Evolutionary conservation across 108 stramenopile species (phyloP), one percentile per base, ranked within the genome.

Genomic region (Cyclotella baltica): DNA sequence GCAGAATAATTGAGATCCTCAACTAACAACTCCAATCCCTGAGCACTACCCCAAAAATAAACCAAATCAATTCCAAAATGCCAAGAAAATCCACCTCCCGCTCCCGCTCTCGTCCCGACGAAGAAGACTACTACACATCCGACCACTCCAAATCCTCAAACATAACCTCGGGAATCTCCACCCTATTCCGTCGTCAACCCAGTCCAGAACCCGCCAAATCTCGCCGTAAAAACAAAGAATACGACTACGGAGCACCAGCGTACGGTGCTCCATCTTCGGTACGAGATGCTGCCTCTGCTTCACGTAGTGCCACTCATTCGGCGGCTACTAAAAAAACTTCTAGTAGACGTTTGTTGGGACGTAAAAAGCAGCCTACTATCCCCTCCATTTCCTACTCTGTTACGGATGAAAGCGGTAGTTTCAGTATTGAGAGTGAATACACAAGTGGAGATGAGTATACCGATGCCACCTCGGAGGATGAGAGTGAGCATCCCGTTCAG

Each of bases 161-260:
- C 59, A 68, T 68, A 33, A 76, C 76, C 10, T 76, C 76, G 5
- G 76, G 76, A 13, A 76, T 76, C 37, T 76, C 76, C 19, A 76
- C 76, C 1, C 48, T 76, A 38, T 76, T 76, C 55, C 76, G 76
- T 37, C 76, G 76, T 30, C 76, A 76, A 59, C 67, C 76, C 33
- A 62, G 59, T 3, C 76, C 76, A 4, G 67, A 52, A 18, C 30
- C 69, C 25, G n/a, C 47, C 5, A n/a, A 25, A 28, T 20, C 53
- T 22, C 30, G 29, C 13, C 29, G 52, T 8, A 31, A 28, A 5
- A n/a, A 40, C 22, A 8, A 27, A 11, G 20, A 27, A 3, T n/a
- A 57, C 56, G 55, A 34, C 34, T 33, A 47, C 18, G 11, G 22
- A 18, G 59, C 18, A 27, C 23, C 29, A 16, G 71, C 38, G 30